Conservation (phyloP, 805 yeast genomes). For the Diddensiella transvaalensis region DNA sequence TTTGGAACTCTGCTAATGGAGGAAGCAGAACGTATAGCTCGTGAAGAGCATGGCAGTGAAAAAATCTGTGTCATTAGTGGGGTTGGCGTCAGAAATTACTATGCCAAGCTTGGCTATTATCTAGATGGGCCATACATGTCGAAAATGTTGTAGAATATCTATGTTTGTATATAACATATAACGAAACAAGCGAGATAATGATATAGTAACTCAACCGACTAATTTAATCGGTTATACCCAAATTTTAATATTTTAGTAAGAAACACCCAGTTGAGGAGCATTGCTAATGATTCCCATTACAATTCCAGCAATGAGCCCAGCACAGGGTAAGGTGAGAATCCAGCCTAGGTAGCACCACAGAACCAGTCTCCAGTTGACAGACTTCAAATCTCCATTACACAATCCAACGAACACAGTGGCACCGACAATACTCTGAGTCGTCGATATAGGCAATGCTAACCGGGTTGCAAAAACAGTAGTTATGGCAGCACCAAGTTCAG, state of each 20-base stretch:
- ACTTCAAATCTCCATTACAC: conserved; percentile 58
- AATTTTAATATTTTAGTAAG: too few species aligned
- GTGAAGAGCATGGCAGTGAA: conserved; percentile 88
- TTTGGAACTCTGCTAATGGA: conserved; percentile 97
- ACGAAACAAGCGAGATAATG: background rate
- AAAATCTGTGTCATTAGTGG: conserved; percentile 95
- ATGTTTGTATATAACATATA: too few species aligned
- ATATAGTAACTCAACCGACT: too few species aligned
- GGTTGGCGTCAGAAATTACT: conserved; percentile 95
- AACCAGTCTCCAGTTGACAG: conserved; percentile 77
- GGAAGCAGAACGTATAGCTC: conserved; percentile 94
- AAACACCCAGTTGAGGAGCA: conserved; percentile 6
- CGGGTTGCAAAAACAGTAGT: conserved; percentile 75
- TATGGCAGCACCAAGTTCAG: conserved; percentile 74
- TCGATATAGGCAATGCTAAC: conserved; percentile 66
- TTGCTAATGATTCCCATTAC: conserved; percentile 31
- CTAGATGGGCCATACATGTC: conserved; percentile 98
- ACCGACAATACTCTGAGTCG: conserved; percentile 77
- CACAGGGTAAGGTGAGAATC: conserved; percentile 68
- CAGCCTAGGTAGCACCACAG: conserved; percentile 69
- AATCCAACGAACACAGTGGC: conserved; percentile 74
- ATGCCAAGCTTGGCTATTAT: conserved; percentile 84
- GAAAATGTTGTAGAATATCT: conserved; percentile 36
- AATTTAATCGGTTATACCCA: too few species aligned
- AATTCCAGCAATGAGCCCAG: conserved; percentile 69